A percentile compares a stretch with the other conserved stretches of the same genome.
Evolutionary conservation across 495 filamentous ascomycete genomes (phyloP).

Genomic region (Jackrogersella multiformis): DNA sequence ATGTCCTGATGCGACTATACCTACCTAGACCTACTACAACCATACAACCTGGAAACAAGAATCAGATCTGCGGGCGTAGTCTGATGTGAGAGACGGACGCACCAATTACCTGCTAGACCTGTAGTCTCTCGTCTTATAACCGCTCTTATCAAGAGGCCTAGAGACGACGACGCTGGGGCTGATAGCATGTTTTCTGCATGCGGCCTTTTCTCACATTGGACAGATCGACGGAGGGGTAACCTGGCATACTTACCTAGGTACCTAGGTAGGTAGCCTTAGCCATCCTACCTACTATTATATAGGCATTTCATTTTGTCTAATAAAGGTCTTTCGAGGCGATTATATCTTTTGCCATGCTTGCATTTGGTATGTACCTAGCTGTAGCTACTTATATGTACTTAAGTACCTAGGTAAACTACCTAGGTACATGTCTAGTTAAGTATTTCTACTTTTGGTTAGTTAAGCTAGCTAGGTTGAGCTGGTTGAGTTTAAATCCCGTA

Average conservation of each 20-base stretch:
- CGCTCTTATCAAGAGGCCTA: conserved; percentile 17
- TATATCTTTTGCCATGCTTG: background rate
- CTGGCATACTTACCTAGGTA: too few relatives aligned
- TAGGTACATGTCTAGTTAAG: background rate
- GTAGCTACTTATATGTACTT: background rate
- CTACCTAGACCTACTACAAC: conserved; percentile 19
- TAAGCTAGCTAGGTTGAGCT: background rate
- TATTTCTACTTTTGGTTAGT: background rate
- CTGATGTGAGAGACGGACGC: conserved; percentile 27
- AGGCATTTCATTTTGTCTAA: conserved; percentile 3
- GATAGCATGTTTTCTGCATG: conserved; percentile 20
- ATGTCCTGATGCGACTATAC: background rate
- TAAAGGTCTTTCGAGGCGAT: conserved; percentile 13
- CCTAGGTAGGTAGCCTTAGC: background rate
- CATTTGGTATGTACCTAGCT: background rate
- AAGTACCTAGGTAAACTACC: background rate
- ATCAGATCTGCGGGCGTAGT: conserved; percentile 17
- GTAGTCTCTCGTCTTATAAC: conserved; percentile 8
- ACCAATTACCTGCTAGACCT: conserved; percentile 14
- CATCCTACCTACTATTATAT: background rate
- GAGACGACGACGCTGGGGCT: conserved; percentile 14
- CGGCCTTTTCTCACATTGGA: conserved; percentile 20
- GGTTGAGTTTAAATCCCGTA: background rate
- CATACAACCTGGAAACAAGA: conserved; percentile 3
- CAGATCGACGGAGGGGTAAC: conserved; percentile 29